phyloP scores from a whole-genome alignment of 371 early-diverging fungal species.

The Circinella umbellata region DNA sequence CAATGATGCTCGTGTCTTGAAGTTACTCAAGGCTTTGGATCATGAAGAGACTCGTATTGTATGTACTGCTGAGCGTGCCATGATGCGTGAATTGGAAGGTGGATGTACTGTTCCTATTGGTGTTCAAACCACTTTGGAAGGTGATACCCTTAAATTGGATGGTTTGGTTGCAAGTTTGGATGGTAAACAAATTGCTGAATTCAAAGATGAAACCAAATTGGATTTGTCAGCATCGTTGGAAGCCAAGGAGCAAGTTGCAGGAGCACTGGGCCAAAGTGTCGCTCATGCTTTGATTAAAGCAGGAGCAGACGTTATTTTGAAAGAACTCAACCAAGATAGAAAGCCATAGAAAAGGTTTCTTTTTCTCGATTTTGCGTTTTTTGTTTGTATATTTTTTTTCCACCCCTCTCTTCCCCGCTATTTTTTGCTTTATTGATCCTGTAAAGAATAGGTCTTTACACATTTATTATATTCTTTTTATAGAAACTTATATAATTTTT shows the following conservation, averaged over 20 bases:
- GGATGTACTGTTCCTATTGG: constrained; percentile 98
- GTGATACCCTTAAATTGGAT: constrained; percentile 50
- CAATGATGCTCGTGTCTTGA: constrained; percentile 59
- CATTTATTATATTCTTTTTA: no score
- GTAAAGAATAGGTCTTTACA: no score
- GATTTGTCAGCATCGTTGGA: constrained; percentile 37
- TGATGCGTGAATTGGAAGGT: constrained; percentile 92
- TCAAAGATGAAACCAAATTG: constrained; percentile 44
- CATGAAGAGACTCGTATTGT: constrained; percentile 70
- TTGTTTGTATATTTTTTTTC: neutral
- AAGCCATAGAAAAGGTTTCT: neutral
- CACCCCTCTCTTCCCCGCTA: neutral
- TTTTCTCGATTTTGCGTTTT: neutral
- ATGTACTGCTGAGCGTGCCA: constrained; percentile 85
- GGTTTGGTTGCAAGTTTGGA: constrained; percentile 77
- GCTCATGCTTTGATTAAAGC: constrained; percentile 31
- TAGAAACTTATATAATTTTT: no score
- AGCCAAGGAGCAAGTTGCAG: constrained; percentile 31
- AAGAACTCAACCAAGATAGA: constrained; percentile 14
- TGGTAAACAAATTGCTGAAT: constrained; percentile 61
- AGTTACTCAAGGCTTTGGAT: constrained; percentile 64
- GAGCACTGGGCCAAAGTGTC: constrained; percentile 31
- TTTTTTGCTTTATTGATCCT: no score
- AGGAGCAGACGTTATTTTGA: constrained; percentile 45
- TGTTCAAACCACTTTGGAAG: constrained; percentile 69